phyloP scores from a whole-genome alignment of 108 stramenopile species.

The Stephanodiscus triporus region DNA sequence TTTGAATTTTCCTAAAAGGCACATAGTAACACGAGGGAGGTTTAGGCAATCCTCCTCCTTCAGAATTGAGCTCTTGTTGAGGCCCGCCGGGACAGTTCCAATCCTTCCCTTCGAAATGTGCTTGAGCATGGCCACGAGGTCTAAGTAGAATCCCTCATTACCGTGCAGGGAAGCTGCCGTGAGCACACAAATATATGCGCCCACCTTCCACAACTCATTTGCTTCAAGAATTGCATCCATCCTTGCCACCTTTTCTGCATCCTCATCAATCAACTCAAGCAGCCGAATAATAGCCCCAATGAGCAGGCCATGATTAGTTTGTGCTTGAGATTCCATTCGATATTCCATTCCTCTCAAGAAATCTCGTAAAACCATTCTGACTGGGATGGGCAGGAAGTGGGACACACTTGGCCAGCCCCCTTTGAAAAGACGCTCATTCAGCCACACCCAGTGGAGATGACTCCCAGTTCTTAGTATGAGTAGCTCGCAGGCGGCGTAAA shows the following conservation, averaged over 20 bases:
- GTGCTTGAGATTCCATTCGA: neutral
- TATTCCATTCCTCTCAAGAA: slow-evolving; percentile 7
- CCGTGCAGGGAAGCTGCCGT: slow-evolving; percentile 16
- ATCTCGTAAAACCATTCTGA: slow-evolving; percentile 5
- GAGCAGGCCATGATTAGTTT: neutral
- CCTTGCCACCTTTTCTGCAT: neutral
- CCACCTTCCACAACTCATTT: slow-evolving; percentile 11
- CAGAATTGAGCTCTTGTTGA: neutral
- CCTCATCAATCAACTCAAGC: neutral
- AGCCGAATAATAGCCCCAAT: neutral
- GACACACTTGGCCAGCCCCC: neutral
- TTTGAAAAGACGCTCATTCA: neutral
- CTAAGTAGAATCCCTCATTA: slow-evolving; percentile 7
- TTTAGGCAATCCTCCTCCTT: neutral
- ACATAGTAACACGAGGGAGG: slow-evolving; percentile 14
- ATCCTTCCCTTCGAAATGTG: neutral
- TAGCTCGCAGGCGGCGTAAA: slow-evolving; percentile 19
- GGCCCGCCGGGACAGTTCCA: neutral
- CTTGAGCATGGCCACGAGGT: neutral
- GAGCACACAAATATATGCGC: slow-evolving; percentile 5
- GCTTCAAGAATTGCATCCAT: neutral
- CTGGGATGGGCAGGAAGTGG: slow-evolving; percentile 4
- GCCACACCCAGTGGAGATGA: slow-evolving; percentile 6
- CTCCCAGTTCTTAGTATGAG: slow-evolving; percentile 5
- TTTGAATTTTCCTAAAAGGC: slow-evolving; percentile 32